A percentile compares a stretch with the other conserved stretches of the same genome.
These are phyloP conservation scores for Crassisporium funariophilum DNA, from an alignment of 768 basidiomycete genomes.

Conservation along the genomic window DNA sequence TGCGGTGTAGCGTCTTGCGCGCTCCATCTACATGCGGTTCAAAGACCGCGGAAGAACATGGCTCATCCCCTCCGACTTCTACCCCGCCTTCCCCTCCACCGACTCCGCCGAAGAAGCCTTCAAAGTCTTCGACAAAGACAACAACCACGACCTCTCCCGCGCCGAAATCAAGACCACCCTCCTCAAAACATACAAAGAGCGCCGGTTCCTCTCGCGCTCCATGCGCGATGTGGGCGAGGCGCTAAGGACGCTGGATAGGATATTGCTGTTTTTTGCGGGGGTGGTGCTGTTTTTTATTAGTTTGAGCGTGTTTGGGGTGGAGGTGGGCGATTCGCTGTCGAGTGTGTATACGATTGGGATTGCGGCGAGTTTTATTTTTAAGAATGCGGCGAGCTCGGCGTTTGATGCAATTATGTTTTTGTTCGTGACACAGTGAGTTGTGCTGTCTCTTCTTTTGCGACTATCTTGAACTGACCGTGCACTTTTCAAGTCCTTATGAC, in stretches of 20 bases:
- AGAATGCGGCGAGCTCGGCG: conserved; percentile 66
- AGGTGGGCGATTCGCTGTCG: conserved; percentile 64
- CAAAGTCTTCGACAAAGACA: conserved; percentile 74
- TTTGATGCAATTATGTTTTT: conserved; percentile 84
- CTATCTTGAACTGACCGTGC: conserved; percentile 7
- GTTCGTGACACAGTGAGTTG: conserved; percentile 77
- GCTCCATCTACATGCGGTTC: conserved; percentile 64
- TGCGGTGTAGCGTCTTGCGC: conserved; percentile 59
- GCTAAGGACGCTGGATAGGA: conserved; percentile 61
- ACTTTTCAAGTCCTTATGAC: conserved; percentile 63
- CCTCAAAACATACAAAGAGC: conserved; percentile 76
- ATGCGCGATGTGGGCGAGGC: conserved; percentile 77
- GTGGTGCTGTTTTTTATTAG: conserved; percentile 73
- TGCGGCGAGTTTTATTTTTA: conserved; percentile 82
- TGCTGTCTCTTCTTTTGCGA: conserved; percentile 1
- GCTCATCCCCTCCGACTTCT: conserved; percentile 69
- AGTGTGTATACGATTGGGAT: conserved; percentile 74
- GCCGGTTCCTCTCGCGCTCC: conserved; percentile 71
- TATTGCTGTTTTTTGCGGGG: conserved; percentile 64
- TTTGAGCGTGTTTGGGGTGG: conserved; percentile 70
- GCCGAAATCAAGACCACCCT: conserved; percentile 73
- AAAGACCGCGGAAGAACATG: conserved; percentile 57
- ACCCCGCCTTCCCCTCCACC: conserved; percentile 62
- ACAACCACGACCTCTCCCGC: conserved; percentile 75
- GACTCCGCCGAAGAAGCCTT: conserved; percentile 67